A percentile compares a stretch with the other conserved stretches of the same genome.
Evolutionary conservation across 768 basidiomycete genomes (phyloP).

Genomic region (Boletus pseudo-olivaceus): DNA sequence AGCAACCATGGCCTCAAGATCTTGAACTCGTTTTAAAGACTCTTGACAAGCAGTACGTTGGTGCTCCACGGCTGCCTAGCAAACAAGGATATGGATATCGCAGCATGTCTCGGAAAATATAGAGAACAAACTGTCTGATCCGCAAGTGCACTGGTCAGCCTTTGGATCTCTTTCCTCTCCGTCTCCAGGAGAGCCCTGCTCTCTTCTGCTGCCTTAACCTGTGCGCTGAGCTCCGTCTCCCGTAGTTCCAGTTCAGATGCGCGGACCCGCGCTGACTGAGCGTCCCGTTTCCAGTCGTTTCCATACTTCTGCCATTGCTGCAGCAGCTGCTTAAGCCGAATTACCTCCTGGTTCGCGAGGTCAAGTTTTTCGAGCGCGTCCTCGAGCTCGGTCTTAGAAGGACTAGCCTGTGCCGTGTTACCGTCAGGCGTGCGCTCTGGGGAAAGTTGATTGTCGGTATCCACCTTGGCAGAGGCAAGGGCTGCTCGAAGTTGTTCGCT

Average conservation of each 20-base stretch:
- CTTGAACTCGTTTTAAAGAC: conserved; percentile 8
- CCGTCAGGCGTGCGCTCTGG: conserved; percentile 7
- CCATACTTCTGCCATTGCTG: conserved; percentile 26
- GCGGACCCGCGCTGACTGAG: conserved; percentile 14
- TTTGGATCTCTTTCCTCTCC: conserved; percentile 13
- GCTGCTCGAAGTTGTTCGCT: conserved; percentile 18
- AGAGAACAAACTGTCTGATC: conserved; percentile 21
- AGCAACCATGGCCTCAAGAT: conserved; percentile 17
- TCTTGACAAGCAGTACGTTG: conserved; percentile 12
- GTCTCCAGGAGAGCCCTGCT: conserved; percentile 3
- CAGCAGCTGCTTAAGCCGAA: conserved; percentile 18
- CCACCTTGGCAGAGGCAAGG: conserved; percentile 10
- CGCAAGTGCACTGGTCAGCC: conserved; percentile 14
- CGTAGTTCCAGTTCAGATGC: conserved; percentile 9
- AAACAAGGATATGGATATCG: background rate
- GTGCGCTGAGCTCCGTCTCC: conserved; percentile 6
- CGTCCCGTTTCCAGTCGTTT: conserved; percentile 23
- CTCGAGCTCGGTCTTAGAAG: conserved; percentile 3
- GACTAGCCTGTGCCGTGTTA: background rate
- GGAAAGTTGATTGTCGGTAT: background rate
- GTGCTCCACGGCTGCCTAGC: conserved; percentile 12
- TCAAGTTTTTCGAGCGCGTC: conserved; percentile 10
- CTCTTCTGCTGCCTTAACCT: conserved; percentile 13
- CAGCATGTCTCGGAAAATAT: background rate
- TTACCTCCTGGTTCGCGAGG: conserved; percentile 15